Conservation (phyloP, 768 basidiomycete genomes). For the Tylopilus balloui region DNA sequence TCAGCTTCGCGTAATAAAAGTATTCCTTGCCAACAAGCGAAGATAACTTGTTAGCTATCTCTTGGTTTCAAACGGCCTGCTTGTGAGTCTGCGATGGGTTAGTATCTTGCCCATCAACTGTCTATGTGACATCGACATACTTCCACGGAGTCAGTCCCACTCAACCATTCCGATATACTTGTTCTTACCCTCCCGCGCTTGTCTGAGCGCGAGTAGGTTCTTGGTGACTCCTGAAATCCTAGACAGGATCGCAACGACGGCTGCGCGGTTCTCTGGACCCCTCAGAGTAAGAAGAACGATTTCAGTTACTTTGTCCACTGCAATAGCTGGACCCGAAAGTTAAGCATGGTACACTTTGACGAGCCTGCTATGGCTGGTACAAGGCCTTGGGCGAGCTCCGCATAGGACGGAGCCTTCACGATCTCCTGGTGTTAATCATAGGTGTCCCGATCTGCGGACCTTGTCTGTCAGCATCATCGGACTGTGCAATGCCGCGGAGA, state of each 20-base stretch:
- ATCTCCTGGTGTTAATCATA: constrained; percentile 4
- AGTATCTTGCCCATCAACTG: neutral
- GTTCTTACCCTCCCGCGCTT: constrained; percentile 8
- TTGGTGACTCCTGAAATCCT: neutral
- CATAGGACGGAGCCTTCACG: neutral
- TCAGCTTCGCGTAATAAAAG: neutral
- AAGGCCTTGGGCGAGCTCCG: neutral
- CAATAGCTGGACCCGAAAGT: neutral
- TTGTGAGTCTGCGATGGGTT: constrained; percentile 1
- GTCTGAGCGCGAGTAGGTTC: constrained; percentile 2
- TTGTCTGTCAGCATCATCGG: neutral
- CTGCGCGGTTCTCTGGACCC: constrained; percentile 4
- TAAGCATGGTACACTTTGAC: constrained; percentile 5
- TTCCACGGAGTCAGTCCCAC: constrained; percentile 8
- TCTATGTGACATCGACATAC: neutral
- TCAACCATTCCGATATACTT: neutral
- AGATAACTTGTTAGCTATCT: neutral
- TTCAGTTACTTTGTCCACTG: constrained; percentile 5
- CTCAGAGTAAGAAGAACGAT: constrained; percentile 8
- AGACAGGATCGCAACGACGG: neutral
- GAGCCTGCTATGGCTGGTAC: neutral
- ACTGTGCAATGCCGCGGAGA: neutral
- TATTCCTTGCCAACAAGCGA: neutral
- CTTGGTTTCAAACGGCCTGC: neutral
- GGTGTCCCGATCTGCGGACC: constrained; percentile 10